These are phyloP conservation scores for Trypethelium eluteriae DNA, from an alignment of 495 filamentous ascomycete species.

Conservation along the genomic window DNA sequence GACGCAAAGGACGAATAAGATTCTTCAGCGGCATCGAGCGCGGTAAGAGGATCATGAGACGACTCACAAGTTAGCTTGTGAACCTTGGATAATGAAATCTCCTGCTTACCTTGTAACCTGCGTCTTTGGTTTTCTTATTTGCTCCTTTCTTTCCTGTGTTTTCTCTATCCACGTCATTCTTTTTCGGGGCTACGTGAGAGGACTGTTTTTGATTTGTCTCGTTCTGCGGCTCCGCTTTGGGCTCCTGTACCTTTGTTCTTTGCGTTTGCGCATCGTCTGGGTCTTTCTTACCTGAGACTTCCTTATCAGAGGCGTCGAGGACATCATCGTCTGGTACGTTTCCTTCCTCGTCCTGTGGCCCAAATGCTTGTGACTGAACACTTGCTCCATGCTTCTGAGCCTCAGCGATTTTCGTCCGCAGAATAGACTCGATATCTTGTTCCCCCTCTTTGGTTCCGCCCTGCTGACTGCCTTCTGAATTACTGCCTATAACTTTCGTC, in stretches of 20 bases:
- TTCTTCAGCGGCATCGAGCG: background rate
- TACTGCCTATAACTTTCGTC: background rate
- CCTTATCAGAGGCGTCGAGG: background rate
- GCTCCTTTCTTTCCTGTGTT: background rate
- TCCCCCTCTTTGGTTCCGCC: background rate
- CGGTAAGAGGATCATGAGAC: background rate
- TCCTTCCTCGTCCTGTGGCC: background rate
- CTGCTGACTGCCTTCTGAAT: background rate
- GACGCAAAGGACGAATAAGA: background rate
- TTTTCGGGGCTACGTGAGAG: background rate
- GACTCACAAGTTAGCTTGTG: background rate
- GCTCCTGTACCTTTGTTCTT: background rate
- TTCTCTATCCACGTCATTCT: background rate
- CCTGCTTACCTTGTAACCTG: background rate
- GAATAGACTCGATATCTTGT: background rate
- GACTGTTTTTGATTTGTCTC: background rate
- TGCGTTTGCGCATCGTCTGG: background rate
- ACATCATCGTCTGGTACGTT: background rate
- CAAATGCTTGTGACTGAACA: background rate
- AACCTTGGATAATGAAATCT: background rate
- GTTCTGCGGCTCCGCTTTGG: background rate
- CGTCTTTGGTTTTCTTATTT: background rate
- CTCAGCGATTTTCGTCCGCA: background rate
- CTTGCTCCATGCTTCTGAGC: background rate
- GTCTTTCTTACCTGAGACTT: background rate